Conservation (phyloP, 176 grass and related monocot species). For the Triticum urartu region DNA sequence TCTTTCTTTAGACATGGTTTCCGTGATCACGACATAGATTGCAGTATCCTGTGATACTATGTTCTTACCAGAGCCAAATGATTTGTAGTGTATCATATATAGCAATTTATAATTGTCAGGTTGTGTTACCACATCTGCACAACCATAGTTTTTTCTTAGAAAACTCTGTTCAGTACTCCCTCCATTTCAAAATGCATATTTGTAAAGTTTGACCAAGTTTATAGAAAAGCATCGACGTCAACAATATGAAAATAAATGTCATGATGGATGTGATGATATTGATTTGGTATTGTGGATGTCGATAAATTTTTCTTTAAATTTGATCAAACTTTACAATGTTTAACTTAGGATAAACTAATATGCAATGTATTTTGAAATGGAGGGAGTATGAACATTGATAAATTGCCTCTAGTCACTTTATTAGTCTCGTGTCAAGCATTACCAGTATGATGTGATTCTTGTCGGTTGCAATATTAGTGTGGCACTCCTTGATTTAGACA, state of each 20-base stretch:
- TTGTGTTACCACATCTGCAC: not conserved
- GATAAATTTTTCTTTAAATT: too few species aligned
- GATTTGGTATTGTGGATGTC: too few species aligned
- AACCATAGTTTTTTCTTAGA: not conserved
- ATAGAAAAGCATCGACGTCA: too few species aligned
- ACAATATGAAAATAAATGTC: too few species aligned
- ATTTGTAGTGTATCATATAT: not conserved
- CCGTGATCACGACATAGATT: not conserved
- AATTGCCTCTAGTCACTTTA: not conserved
- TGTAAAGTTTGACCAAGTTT: too few species aligned
- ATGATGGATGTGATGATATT: too few species aligned
- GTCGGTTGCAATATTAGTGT: not conserved
- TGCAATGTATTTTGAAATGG: not conserved
- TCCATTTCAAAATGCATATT: too few species aligned
- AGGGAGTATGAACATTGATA: not conserved
- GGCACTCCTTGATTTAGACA: conserved; percentile 2
- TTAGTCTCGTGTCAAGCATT: not conserved
- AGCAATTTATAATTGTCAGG: not conserved
- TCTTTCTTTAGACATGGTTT: conserved; percentile 5
- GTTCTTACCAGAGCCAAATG: not conserved
- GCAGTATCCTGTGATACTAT: not conserved
- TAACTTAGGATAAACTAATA: not conserved
- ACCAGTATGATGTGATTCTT: not conserved
- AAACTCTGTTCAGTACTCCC: not conserved
- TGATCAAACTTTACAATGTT: not conserved